Conservation (phyloP, 2,329 filamentous ascomycete species). For the Trichoderma pleuroti region DNA sequence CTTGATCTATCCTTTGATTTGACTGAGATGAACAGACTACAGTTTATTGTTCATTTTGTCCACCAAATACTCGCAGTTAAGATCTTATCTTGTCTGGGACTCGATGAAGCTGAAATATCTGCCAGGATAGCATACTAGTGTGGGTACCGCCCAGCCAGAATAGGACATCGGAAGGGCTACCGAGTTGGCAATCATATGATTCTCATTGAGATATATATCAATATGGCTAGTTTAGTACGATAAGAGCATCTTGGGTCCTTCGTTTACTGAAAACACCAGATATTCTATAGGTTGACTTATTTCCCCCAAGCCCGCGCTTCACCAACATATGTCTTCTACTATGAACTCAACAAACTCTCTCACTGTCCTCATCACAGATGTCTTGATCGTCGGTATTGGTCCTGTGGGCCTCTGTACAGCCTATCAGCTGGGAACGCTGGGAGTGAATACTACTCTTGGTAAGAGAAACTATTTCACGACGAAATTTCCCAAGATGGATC, state of each 20-base stretch:
- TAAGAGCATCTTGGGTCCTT: rapidly evolving
- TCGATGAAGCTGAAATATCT: neutral
- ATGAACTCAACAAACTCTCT: neutral
- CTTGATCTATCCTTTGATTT: neutral
- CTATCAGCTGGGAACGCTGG: neutral
- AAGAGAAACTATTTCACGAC: neutral
- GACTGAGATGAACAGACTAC: neutral
- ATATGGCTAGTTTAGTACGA: neutral
- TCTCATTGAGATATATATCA: neutral
- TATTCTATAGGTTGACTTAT: neutral
- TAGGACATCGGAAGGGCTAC: neutral
- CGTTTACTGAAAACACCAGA: neutral
- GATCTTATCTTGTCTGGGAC: rapidly evolving
- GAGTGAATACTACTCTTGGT: neutral
- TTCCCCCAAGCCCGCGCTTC: neutral
- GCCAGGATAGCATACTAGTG: neutral
- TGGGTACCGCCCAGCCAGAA: neutral
- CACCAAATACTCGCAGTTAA: no score
- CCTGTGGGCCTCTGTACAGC: neutral
- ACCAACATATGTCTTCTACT: neutral
- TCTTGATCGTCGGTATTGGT: neutral
- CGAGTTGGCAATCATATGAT: neutral
- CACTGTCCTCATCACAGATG: neutral
- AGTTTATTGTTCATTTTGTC: neutral
- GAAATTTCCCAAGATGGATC: neutral